Evolutionary conservation across 805 yeast genomes (phyloP), one percentile per base, ranked within the genome.

Genomic region (Hanseniaspora pseudoguilliermondii): DNA sequence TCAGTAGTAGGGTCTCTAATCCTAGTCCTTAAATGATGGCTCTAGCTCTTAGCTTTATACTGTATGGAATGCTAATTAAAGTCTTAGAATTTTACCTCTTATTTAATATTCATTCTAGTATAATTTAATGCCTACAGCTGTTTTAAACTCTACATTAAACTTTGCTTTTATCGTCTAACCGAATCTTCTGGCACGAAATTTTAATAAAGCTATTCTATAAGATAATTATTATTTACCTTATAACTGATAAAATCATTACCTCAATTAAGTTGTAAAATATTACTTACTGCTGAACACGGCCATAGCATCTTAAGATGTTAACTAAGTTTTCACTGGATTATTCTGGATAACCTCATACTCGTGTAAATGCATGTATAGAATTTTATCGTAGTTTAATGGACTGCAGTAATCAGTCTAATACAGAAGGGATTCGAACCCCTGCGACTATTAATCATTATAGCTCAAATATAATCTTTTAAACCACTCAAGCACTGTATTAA

Each of bases 391-490:
- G 23, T 38, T 21, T 29, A 34, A 34, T 51, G 15, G 25, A 20
- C 34, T 41, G 39, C 48, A 35, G 43, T 42, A 51, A 51, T 51
- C 44, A 38, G 34, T 18, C 8, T 43, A 51, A 51, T 51, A 34
- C 35, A 47, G 34, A 35, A 47, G 49, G 52, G 61, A 59, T 59
- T 59, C 39, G 61, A 59, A 59, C 61, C 50, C 49, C 36, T 47
- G 61, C 42, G 36, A 51, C 40, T 20, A 10, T 29, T 47, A 47
- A 40, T 48, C 34, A 39, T 58, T 41, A 56, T 58, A 58, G 41
- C 59, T 59, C 61, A 59, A 59, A 42, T 58, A 58, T 56, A 41
- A 55, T 47, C 57, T 57, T 36, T 48, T 59, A 40, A 48, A 58
- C 61, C 61, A 41, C 61, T 59, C 61, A 40, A 52, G 57, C 61